phyloP scores from a whole-genome alignment of 495 filamentous ascomycete genomes.

The Darksidea phi region DNA sequence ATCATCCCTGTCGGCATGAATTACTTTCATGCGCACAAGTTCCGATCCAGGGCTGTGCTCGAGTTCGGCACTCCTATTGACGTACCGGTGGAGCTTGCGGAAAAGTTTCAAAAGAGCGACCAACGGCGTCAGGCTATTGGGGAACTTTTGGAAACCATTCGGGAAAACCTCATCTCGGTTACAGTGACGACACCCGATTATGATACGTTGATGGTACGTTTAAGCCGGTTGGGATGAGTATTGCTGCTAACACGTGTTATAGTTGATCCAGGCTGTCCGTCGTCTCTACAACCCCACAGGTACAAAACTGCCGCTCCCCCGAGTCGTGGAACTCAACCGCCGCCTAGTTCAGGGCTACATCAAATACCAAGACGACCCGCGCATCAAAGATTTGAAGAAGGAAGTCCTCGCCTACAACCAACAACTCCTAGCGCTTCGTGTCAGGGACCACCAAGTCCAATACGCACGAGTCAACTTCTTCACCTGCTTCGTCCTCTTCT shows the following conservation, averaged over 20 bases:
- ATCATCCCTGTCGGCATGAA: slow-evolving; percentile 99
- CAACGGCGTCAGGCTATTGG: slow-evolving; percentile 76
- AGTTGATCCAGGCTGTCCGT: slow-evolving; percentile 89
- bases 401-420: slow-evolving; percentile 85
- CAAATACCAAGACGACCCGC: slow-evolving; percentile 85
- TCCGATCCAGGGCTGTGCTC: slow-evolving; percentile 91
- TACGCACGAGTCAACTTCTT: slow-evolving; percentile 80
- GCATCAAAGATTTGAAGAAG: slow-evolving; percentile 75
- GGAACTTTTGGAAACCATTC: slow-evolving; percentile 77
- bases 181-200: slow-evolving; percentile 94
- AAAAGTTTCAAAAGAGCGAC: slow-evolving; percentile 78
- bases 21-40: slow-evolving; percentile 99
- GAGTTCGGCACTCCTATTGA: slow-evolving; percentile 91
- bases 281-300: slow-evolving; percentile 90
- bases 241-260: slow-evolving; percentile 3
- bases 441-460: slow-evolving; percentile 93
- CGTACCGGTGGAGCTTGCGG: slow-evolving; percentile 73
- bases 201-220: slow-evolving; percentile 86
- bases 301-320: slow-evolving; percentile 89
- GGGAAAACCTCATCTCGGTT: slow-evolving; percentile 78
- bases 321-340: slow-evolving; percentile 94
- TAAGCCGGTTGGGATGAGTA: not conserved
- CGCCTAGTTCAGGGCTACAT: slow-evolving; percentile 89
- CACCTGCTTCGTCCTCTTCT: slow-evolving; percentile 69
- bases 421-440: slow-evolving; percentile 76